Conservation (phyloP, 1,284 basidiomycete genomes). For the Stereum hirsutum region DNA sequence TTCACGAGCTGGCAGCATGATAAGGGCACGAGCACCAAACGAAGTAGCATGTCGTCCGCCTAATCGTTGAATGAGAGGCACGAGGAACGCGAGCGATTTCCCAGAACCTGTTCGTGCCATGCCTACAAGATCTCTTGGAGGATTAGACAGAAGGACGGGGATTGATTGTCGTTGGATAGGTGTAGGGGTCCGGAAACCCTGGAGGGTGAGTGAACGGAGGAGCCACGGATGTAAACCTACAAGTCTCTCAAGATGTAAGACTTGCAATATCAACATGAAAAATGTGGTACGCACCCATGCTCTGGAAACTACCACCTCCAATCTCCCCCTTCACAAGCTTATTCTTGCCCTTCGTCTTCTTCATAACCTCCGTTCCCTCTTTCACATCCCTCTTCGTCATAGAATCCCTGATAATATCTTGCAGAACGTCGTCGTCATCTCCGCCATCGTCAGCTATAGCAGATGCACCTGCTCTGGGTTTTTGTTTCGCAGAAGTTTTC, state of each 20-base stretch:
- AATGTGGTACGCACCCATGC: constrained; percentile 78
- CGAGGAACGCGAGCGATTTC: constrained; percentile 94
- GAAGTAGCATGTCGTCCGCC: constrained; percentile 72
- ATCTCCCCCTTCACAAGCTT: constrained; percentile 63
- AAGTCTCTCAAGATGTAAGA: constrained; percentile 1
- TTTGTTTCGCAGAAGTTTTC: constrained; percentile 13
- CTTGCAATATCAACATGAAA: constrained; percentile 3
- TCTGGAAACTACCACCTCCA: constrained; percentile 80
- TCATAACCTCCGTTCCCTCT: constrained; percentile 59
- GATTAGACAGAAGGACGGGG: constrained; percentile 76
- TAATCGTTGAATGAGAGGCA: constrained; percentile 86
- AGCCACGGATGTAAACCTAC: constrained; percentile 81
- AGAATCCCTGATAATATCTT: constrained; percentile 51
- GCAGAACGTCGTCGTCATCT: constrained; percentile 47
- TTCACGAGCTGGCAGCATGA: constrained; percentile 90
- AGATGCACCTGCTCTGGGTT: no score
- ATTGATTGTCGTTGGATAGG: constrained; percentile 93
- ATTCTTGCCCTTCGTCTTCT: constrained; percentile 59
- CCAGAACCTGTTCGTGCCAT: constrained; percentile 99
- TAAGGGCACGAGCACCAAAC: constrained; percentile 83
- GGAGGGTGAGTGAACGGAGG: constrained; percentile 80
- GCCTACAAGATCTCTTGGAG: constrained; percentile 91
- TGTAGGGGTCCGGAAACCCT: constrained; percentile 93
- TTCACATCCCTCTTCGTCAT: constrained; percentile 63
- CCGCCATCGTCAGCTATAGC: constrained; percentile 16